phyloP scores from a whole-genome alignment of 495 filamentous ascomycete species.

The Usnea hakonensis region DNA sequence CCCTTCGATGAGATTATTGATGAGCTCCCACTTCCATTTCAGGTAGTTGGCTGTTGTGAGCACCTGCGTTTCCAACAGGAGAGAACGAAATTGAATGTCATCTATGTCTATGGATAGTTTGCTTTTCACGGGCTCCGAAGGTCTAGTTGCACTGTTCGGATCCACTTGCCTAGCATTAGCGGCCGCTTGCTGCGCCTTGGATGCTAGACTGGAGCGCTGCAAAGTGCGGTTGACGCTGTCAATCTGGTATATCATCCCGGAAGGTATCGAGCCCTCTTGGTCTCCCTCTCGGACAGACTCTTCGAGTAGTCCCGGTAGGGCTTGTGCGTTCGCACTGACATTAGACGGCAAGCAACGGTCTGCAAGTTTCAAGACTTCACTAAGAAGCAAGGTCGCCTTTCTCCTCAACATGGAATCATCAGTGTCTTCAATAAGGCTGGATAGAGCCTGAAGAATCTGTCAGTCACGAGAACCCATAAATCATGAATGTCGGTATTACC shows the following conservation, averaged over 20 bases:
- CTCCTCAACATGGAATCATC: constrained; percentile 68
- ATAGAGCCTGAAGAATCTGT: constrained; percentile 42
- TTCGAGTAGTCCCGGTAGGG: constrained; percentile 72
- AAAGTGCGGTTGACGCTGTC: constrained; percentile 94
- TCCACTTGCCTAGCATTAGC: constrained; percentile 15
- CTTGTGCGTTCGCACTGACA: constrained; percentile 72
- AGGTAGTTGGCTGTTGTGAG: constrained; percentile 74
- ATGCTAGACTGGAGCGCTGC: constrained; percentile 58
- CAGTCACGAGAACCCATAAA: constrained; percentile 15
- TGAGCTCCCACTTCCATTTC: constrained; percentile 96
- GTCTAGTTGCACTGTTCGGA: constrained; percentile 22
- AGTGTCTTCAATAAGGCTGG: constrained; percentile 59
- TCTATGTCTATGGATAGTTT: constrained; percentile 70
- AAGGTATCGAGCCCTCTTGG: constrained; percentile 69
- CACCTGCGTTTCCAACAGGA: constrained; percentile 81
- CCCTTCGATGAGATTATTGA: constrained; percentile 85
- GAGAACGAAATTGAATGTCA: constrained; percentile 75
- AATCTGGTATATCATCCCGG: constrained; percentile 88
- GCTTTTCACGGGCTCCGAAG: constrained; percentile 60
- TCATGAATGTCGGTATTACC: constrained; percentile 32
- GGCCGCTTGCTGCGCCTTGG: constrained; percentile 34
- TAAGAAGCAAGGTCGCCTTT: constrained; percentile 83
- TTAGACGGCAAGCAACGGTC: constrained; percentile 72
- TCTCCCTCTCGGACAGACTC: constrained; percentile 62
- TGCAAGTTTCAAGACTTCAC: constrained; percentile 82